Evolutionary conservation across 495 filamentous ascomycete species (phyloP).

Genomic region (Hamigera avellanea): DNA sequence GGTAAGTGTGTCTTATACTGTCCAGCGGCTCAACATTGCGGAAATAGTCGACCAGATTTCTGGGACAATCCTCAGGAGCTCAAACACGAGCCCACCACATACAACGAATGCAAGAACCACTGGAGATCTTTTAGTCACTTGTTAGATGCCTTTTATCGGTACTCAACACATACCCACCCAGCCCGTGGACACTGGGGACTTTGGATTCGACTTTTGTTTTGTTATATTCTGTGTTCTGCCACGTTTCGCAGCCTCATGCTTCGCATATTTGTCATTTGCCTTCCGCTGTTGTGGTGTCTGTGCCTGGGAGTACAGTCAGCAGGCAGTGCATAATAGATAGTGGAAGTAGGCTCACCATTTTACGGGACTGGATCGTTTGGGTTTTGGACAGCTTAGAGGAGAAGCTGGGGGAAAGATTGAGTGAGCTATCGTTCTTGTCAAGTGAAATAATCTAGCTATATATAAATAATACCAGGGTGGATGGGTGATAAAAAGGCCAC

Average conservation of each 20-base stretch:
- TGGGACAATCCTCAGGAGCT: constrained; percentile 66
- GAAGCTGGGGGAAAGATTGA: no score
- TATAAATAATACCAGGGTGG: no score
- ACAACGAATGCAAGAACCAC: constrained; percentile 71
- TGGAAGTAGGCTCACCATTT: no score
- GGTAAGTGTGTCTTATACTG: constrained; percentile 4
- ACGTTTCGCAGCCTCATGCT: constrained; percentile 64
- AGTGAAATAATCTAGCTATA: no score
- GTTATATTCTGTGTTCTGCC: constrained; percentile 64
- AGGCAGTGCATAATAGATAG: no score
- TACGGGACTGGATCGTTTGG: no score
- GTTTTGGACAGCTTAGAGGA: no score
- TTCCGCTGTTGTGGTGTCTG: constrained; percentile 92
- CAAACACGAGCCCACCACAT: constrained; percentile 75
- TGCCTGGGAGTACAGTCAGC: constrained; percentile 38
- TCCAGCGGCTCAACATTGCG: constrained; percentile 15
- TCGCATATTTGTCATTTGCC: constrained; percentile 76
- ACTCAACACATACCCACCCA: constrained; percentile 63
- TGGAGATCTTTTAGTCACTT: constrained; percentile 16
- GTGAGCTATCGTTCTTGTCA: no score
- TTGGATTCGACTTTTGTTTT: constrained; percentile 57
- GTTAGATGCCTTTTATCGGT: no score
- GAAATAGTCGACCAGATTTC: constrained; percentile 28
- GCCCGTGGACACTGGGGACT: constrained; percentile 65
- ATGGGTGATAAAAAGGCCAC: no score